Evolutionary conservation across 2,329 filamentous ascomycete species (phyloP), one percentile per base, ranked within the genome.

Genomic region (Microascus cirrosus): DNA sequence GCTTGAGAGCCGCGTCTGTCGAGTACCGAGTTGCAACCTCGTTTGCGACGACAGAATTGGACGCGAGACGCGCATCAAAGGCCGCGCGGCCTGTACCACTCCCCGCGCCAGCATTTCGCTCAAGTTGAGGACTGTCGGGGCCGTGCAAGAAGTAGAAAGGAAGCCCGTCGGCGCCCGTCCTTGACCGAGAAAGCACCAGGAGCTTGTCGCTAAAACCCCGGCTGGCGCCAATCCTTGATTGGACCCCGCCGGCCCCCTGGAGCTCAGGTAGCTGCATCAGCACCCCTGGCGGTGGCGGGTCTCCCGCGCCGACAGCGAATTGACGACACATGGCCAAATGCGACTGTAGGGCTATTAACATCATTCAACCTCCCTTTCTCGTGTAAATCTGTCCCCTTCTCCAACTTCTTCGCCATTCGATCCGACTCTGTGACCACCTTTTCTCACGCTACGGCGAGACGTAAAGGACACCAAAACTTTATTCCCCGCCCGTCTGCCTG

Each of bases 251-350:
- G 20, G 39, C n/a, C 39, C 39, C 39, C 39, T 56, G 45, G 24
- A 34, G 28, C n/a, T 25, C 28, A 22, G 35, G 25, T n/a, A 20
- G 39, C 39, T 18, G 8, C 39, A 6, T 15, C 18, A 45, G 39
- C n/a, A 45, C 39, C 39, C 39, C 39, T 45, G 18, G 39, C 39
- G 5, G 39, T 45, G 13, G 39, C 39, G 39, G 39, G 39, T 18
- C 39, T 7, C 39, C 11, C 13, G 6, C 39, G 10, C 36, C n/a
- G 36, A 42, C 39, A 22, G 45, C 18, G 51, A 50, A 36, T 56
- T 56, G 55, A 56, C 55, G 55, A 56, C 55, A 56, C 45, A 56
- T 56, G 42, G 55, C 55, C 55, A 56, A 52, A 56, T 51, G 45
- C 45, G 13, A 28, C 48, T 18, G n/a, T n/a, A 45, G 39, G 39